phyloP scores from a whole-genome alignment of 2,329 filamentous ascomycete genomes.

The Fusarium piperis region DNA sequence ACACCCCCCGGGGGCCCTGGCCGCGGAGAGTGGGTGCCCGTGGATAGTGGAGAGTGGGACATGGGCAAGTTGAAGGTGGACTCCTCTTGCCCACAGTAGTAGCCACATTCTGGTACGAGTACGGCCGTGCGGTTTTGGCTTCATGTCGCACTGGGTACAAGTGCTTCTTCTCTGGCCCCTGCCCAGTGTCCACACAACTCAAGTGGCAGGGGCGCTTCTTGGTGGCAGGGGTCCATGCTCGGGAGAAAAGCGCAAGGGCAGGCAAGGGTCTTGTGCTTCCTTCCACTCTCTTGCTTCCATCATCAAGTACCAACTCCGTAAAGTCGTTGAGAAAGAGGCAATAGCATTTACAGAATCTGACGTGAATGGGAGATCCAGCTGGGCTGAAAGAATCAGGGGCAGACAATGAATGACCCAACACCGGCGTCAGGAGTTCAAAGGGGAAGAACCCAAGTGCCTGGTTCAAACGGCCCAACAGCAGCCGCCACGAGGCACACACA shows the following conservation, averaged over 20 bases:
- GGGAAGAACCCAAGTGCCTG: background rate
- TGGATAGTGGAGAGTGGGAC: background rate
- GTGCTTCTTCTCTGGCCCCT: background rate
- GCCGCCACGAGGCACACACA: slow-evolving; percentile 16
- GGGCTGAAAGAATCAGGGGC: background rate
- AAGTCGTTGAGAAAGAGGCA: slow-evolving; percentile 27
- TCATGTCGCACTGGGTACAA: slow-evolving; percentile 31
- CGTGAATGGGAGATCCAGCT: background rate
- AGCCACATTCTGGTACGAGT: slow-evolving; percentile 39
- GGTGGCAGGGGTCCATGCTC: background rate
- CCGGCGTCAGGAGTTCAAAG: background rate
- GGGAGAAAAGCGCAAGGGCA: background rate
- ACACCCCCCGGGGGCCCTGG: slow-evolving; percentile 14
- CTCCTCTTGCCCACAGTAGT: slow-evolving; percentile 15
- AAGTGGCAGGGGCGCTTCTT: slow-evolving; percentile 15
- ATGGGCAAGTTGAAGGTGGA: background rate
- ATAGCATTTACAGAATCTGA: slow-evolving; percentile 15
- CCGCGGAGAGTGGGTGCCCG: slow-evolving; percentile 10
- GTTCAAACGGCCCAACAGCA: slow-evolving; percentile 9
- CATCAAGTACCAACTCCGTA: background rate
- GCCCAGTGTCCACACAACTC: background rate
- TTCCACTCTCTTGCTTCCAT: slow-evolving; percentile 1
- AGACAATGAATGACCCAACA: background rate
- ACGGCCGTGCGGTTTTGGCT: slow-evolving; percentile 3
- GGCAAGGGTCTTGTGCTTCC: slow-evolving; percentile 12